Evolutionary conservation across 140 eudicot genomes (phyloP).

Genomic region (Oenanthe javanica): DNA sequence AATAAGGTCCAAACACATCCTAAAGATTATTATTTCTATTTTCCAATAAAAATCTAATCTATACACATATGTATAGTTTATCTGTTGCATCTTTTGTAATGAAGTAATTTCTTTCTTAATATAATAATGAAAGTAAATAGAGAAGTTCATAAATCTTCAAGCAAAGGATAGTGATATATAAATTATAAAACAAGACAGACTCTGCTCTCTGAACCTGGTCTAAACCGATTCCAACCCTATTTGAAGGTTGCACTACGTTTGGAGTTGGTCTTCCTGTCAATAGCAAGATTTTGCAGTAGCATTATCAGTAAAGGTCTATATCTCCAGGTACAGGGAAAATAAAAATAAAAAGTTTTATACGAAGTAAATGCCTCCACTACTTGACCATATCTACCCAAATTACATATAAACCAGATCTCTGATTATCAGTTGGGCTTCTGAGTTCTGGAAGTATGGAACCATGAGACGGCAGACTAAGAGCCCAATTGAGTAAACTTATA

Average conservation of each 20-base stretch:
- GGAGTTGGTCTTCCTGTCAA: neutral
- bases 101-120: too few species aligned
- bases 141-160: neutral
- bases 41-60: neutral
- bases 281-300: neutral
- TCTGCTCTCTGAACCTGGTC: too few species aligned
- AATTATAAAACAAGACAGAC: too few species aligned
- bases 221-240: neutral
- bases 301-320: neutral
- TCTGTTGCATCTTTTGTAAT: neutral
- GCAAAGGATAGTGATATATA: neutral
- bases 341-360: neutral
- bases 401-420: neutral
- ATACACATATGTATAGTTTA: neutral
- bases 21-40: neutral
- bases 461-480: neutral
- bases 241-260: too few species aligned
- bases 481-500: too few species aligned
- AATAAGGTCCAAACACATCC: neutral
- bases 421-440: neutral
- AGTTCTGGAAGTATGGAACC: neutral
- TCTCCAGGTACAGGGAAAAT: neutral
- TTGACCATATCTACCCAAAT: neutral
- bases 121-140: too few species aligned
- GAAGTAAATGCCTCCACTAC: neutral